phyloP scores from a whole-genome alignment of 352 stramenopile species.

The Pythium rishiriense region DNA sequence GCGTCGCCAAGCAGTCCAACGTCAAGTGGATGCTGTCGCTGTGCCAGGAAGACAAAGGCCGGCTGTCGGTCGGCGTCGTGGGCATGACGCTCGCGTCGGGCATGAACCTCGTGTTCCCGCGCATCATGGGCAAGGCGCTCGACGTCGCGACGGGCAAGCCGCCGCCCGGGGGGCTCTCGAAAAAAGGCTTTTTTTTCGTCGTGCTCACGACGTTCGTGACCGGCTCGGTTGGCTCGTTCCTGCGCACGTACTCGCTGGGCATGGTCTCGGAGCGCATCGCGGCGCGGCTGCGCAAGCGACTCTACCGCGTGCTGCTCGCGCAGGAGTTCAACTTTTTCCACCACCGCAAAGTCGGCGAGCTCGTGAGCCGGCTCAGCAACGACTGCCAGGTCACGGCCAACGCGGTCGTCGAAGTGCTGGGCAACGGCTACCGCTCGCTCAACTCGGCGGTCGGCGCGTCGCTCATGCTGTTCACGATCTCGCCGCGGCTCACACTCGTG shows the following conservation, averaged over 20 bases:
- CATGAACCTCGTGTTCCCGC: conserved; percentile 89
- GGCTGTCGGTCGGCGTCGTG: conserved; percentile 63
- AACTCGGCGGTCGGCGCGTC: conserved; percentile 89
- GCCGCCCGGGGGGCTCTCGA: conserved; percentile 64
- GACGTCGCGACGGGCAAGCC: conserved; percentile 81
- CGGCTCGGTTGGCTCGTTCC: conserved; percentile 83
- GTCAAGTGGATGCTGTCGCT: conserved; percentile 69
- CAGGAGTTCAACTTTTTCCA: conserved; percentile 88
- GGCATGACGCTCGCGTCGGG: conserved; percentile 84
- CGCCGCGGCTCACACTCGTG: conserved; percentile 87
- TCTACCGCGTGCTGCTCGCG: conserved; percentile 76
- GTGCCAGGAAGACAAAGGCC: conserved; percentile 66
- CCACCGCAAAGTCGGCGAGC: conserved; percentile 79
- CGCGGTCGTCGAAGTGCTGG: conserved; percentile 84
- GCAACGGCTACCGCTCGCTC: conserved; percentile 84
- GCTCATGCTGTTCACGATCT: conserved; percentile 88
- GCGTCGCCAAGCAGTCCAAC: conserved; percentile 35
- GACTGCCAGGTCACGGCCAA: conserved; percentile 91
- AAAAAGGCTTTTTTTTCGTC: conserved; percentile 85
- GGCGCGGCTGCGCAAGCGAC: conserved; percentile 64
- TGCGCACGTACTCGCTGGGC: conserved; percentile 87
- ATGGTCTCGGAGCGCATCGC: conserved; percentile 88
- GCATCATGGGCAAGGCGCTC: conserved; percentile 88
- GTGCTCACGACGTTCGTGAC: conserved; percentile 85
- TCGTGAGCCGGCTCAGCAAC: conserved; percentile 82